phyloP scores from a whole-genome alignment of 306 rosid species.

The Quercus engelmannii region DNA sequence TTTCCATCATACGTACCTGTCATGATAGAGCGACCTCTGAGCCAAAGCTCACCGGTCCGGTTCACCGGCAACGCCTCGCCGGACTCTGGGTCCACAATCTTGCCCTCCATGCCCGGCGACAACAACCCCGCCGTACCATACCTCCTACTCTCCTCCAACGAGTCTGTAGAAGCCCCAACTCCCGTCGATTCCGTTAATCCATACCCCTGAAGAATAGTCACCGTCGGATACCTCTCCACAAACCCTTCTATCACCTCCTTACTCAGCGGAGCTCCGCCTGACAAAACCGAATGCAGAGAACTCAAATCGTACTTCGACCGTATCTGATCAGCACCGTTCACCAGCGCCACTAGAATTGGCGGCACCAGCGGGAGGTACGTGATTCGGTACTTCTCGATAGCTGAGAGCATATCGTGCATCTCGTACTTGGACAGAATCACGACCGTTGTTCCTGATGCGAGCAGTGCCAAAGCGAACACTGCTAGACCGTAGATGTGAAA shows the following conservation, averaged over 20 bases:
- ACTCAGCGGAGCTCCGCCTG: constrained; percentile 89
- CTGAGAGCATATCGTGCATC: constrained; percentile 65
- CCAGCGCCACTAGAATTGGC: constrained; percentile 70
- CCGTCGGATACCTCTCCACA: constrained; percentile 52
- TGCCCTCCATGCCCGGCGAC: constrained; percentile 61
- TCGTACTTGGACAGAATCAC: constrained; percentile 78
- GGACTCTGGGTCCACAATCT: constrained; percentile 57
- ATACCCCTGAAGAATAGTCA: constrained; percentile 74
- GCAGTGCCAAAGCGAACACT: constrained; percentile 61
- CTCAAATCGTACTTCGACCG: constrained; percentile 60
- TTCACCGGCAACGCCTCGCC: constrained; percentile 46
- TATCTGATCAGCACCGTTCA: constrained; percentile 58
- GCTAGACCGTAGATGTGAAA: constrained; percentile 84
- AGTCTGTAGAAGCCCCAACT: constrained; percentile 75
- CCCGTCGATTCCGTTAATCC: constrained; percentile 89
- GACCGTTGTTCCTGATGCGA: constrained; percentile 59
- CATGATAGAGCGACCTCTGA: constrained; percentile 80
- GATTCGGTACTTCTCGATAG: constrained; percentile 51
- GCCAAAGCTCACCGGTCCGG: constrained; percentile 86
- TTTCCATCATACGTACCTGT: constrained; percentile 49
- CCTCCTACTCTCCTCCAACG: constrained; percentile 75
- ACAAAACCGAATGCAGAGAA: constrained; percentile 49
- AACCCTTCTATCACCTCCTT: constrained; percentile 87
- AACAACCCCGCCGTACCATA: constrained; percentile 87
- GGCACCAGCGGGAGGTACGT: constrained; percentile 80